A percentile compares a stretch with the other conserved stretches of the same genome.
Evolutionary conservation across 2,329 filamentous ascomycete species (phyloP).

Genomic region (Talaromyces marneffei): DNA sequence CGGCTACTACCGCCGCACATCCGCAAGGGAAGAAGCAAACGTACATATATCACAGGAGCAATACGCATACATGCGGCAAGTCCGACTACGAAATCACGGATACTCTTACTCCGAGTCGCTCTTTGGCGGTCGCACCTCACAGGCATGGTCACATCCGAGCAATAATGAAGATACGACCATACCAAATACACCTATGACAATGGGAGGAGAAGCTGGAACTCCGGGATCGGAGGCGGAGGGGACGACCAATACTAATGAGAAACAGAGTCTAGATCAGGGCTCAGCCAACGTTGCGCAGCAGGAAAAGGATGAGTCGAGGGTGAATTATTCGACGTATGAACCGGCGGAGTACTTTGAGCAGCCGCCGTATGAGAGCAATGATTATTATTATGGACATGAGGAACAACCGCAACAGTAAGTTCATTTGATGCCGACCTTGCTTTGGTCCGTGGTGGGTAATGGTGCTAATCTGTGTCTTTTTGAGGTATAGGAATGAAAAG

Average conservation of each 20-base stretch:
- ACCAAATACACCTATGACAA: neutral
- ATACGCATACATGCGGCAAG: constrained; percentile 14
- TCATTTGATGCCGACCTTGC: neutral
- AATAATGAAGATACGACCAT: neutral
- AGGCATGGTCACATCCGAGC: constrained; percentile 1
- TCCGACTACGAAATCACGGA: constrained; percentile 11
- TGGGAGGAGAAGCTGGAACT: neutral
- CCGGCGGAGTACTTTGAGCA: constrained; percentile 8
- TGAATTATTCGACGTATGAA: constrained; percentile 10
- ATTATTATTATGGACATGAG: constrained; percentile 9
- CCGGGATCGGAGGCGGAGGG: neutral
- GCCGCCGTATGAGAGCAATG: constrained; percentile 9
- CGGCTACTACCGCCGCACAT: constrained; percentile 1
- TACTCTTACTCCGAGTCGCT: constrained; percentile 11
- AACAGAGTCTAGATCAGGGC: neutral
- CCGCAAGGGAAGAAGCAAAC: neutral
- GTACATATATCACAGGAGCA: constrained; percentile 10
- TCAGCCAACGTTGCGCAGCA: neutral
- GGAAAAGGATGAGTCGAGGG: neutral
- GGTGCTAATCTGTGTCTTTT: neutral
- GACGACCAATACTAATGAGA: neutral
- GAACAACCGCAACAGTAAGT: constrained; percentile 7
- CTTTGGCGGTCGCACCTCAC: neutral
- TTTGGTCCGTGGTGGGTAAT: neutral
- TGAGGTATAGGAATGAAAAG: constrained; percentile 3